phyloP scores from a whole-genome alignment of 495 filamentous ascomycete genomes.

The Penicillium herquei region DNA sequence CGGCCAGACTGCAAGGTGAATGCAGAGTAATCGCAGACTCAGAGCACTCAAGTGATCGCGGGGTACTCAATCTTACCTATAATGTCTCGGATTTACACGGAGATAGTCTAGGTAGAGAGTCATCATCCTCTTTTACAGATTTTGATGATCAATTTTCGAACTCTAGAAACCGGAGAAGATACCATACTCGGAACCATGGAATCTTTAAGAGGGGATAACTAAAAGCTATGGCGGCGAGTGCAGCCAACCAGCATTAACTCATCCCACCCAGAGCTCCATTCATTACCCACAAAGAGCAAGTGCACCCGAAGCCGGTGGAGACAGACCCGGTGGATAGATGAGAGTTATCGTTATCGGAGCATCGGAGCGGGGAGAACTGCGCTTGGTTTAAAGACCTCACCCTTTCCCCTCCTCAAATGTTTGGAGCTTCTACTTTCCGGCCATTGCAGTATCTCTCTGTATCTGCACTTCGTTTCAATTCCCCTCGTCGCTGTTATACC shows the following conservation, averaged over 20 bases:
- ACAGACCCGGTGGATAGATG: not conserved
- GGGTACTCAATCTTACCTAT: not conserved
- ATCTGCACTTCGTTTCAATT: not conserved
- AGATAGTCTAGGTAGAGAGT: no score
- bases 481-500: slow-evolving; percentile 21
- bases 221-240: not conserved
- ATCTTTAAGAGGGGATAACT: slow-evolving; percentile 6
- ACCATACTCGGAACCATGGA: slow-evolving; percentile 10
- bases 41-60: no score
- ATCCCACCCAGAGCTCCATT: slow-evolving; percentile 8
- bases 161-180: not conserved
- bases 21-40: no score
- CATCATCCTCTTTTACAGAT: no score
- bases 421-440: slow-evolving; percentile 9
- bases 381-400: slow-evolving; percentile 7
- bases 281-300: slow-evolving; percentile 31
- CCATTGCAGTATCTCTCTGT: slow-evolving; percentile 11
- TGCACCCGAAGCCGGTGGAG: slow-evolving; percentile 27
- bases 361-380: not conserved
- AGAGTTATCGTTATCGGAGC: slow-evolving; percentile 17
- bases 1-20: no score
- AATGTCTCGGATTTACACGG: no score
- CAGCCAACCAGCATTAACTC: slow-evolving; percentile 13
- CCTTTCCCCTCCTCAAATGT: slow-evolving; percentile 10
- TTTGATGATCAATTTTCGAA: no score